Percentiles rank a stretch among this genome's conserved stretches.
phyloP scores from a whole-genome alignment of 2,329 filamentous ascomycete species.

The Fusarium compactum region DNA sequence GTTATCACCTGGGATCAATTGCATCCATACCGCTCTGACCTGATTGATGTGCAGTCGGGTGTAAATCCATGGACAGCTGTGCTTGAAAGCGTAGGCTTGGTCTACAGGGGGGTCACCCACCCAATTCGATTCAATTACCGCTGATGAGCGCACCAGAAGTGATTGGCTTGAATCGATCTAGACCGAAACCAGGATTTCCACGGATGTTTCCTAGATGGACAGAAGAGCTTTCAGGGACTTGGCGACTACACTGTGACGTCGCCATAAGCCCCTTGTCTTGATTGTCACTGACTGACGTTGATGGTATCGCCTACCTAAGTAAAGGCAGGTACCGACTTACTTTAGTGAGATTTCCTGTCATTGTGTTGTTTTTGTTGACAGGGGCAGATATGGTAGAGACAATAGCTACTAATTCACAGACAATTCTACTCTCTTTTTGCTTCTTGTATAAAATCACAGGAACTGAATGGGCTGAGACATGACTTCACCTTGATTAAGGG shows the following conservation, averaged over 20 bases:
- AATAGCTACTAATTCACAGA: neutral
- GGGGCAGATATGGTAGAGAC: neutral
- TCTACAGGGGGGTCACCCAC: neutral
- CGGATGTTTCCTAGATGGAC: constrained; percentile 16
- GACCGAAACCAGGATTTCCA: constrained; percentile 35
- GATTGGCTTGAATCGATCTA: constrained; percentile 34
- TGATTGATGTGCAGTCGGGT: constrained; percentile 6
- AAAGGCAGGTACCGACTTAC: neutral
- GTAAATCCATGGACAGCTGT: constrained; percentile 16
- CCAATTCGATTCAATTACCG: constrained; percentile 17
- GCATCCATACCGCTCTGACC: neutral
- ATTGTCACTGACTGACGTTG: constrained; percentile 17
- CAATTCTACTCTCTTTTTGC: constrained; percentile 7
- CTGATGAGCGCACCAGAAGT: constrained; percentile 17
- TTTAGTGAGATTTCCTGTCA: neutral
- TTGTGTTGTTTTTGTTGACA: neutral
- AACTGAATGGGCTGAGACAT: constrained; percentile 47
- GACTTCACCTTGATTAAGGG: constrained; percentile 44
- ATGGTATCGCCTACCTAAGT: constrained; percentile 13
- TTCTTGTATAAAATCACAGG: constrained; percentile 6
- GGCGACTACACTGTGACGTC: constrained; percentile 44
- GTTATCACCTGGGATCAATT: constrained; percentile 23
- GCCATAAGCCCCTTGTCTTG: constrained; percentile 36
- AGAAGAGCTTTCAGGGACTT: constrained; percentile 39
- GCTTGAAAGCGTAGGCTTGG: neutral